These are phyloP conservation scores for Colletotrichum chlorophyti DNA, from an alignment of 2,329 filamentous ascomycete genomes.

Conservation along the genomic window DNA sequence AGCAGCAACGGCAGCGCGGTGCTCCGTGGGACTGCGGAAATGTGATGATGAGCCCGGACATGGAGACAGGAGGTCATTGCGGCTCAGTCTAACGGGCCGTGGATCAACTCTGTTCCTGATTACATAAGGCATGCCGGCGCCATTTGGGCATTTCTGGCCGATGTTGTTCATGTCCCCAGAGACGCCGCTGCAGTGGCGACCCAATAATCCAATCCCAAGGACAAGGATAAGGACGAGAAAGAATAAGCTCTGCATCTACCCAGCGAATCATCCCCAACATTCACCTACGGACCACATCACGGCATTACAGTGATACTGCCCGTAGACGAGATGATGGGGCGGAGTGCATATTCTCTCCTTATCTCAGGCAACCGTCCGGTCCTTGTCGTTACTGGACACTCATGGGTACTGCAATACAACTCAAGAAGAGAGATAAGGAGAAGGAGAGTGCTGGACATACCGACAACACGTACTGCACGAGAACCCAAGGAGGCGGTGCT, in stretches of 20 bases:
- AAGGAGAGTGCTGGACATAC: too few species aligned
- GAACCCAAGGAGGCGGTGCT: conserved; percentile 23
- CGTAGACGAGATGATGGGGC: conserved; percentile 27
- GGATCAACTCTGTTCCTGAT: neutral
- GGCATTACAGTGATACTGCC: too few species aligned
- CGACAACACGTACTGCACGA: neutral
- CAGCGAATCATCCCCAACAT: too few species aligned
- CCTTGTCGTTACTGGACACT: neutral
- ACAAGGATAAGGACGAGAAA: neutral
- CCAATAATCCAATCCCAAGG: conserved; percentile 4
- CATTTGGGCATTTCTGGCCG: neutral
- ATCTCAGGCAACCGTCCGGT: conserved; percentile 17
- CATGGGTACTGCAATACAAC: neutral
- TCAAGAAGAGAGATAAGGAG: too few species aligned
- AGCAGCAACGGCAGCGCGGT: neutral
- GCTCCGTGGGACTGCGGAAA: neutral
- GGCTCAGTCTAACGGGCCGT: conserved; percentile 4
- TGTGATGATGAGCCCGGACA: too few species aligned
- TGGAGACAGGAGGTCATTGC: conserved; percentile 5
- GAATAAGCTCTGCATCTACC: neutral
- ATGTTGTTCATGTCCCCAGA: conserved; percentile 6
- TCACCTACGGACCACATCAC: neutral
- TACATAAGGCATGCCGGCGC: neutral
- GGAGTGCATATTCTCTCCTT: neutral
- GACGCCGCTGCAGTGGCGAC: conserved; percentile 12